Base-by-base conservation (phyloP, 108 stramenopile genomes). In the Nitzschia sp. region DNA sequence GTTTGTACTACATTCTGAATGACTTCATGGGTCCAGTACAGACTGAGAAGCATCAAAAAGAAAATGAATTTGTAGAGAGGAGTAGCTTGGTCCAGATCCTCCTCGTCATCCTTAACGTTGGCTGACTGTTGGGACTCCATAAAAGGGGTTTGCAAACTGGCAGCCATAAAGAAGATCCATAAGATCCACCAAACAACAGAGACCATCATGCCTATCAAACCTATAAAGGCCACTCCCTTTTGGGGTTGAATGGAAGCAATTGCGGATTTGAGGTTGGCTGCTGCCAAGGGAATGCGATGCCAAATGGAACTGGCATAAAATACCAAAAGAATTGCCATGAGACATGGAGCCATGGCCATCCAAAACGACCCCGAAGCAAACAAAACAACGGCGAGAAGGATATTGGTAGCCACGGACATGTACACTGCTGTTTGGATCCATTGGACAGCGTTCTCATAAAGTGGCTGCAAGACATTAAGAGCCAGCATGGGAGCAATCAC, bases 11-110 rank as follows among this genome's bases (percentile, higher is more conserved):
- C 77, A 72, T 94, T 90, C 67, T 80, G 75, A 5, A 85, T 37
- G 1, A 91, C 90, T 67, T 87, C 78, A 14, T 58, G 59, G 2
- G 89, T 87, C 93, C 93, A 95, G 75, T 79, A 89, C 44, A 90
- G 82, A 11, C 84, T 90, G 15, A 95, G 69, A 8, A 91, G 42
- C 50, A 87, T 77, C 17, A 42, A 61, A n/a, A 58, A 19, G 14
- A 37, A 20, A 12, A 67, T 12, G 43, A 62, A 46, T 2, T 44
- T 40, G 38, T 39, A 62, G 41, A 62, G 41, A 3, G 61, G 40
- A 46, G 42, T 62, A 42, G 7, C 42, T 22, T 44, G 11, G 15
- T 24, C 37, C 6, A 56, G 42, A 37, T 41, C 37, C 3, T 67
- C 43, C 15, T 56, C 61, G 24, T 53, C 73, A 41, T 22, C 29